Base-by-base conservation (phyloP, 2,329 filamentous ascomycete species). In the Colletotrichum ledebouriae region DNA sequence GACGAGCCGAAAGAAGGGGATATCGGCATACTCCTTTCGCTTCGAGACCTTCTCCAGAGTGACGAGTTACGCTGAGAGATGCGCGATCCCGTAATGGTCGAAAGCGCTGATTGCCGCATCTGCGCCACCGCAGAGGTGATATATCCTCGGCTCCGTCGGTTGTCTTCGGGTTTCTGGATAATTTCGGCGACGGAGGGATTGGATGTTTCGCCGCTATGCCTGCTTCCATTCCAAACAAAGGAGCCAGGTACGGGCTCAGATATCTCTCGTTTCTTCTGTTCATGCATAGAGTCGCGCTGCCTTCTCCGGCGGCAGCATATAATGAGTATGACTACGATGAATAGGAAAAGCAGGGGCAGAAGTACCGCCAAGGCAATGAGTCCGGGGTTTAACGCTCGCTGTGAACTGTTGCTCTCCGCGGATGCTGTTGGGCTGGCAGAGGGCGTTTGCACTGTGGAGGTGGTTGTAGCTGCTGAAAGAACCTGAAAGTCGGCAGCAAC, bases 401-500 rank as follows among this genome's bases (percentile, higher is more conserved):
- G 42, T 12, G 66, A 50, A n/a, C 41, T 44, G 37, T 25, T 66
- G 52, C 72, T 75, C 5, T 66, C 59, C 7, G 60, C 70, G 22
- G 73, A 55, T 6, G 74, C 70, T 10, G 74, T 71, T 11, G 75
- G 69, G 4, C 73, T 73, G 11, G 64, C 61, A 3, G 75, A 74
- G 2, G 72, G 60, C 6, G 73, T 72, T 2, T 76, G 72, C 12
- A 74, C 72, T 13, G 74, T 64, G 13, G 66, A 69, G 13, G 68
- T 63, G 6, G 72, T 71, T 10, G 72, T 73, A 11, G 72, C 71
- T 4, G 70, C 73, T 4, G 77, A 71, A 5, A 78, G 71, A 39
- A 86, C 75, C 10, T 71, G 73, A 29, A 85, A 72, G 3, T 75
- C 72, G 17, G 85, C 71, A 5, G 73, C 72, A 56, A 83, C 76